phyloP scores from a whole-genome alignment of 2,329 filamentous ascomycete genomes.

The Talaromyces atroroseus region DNA sequence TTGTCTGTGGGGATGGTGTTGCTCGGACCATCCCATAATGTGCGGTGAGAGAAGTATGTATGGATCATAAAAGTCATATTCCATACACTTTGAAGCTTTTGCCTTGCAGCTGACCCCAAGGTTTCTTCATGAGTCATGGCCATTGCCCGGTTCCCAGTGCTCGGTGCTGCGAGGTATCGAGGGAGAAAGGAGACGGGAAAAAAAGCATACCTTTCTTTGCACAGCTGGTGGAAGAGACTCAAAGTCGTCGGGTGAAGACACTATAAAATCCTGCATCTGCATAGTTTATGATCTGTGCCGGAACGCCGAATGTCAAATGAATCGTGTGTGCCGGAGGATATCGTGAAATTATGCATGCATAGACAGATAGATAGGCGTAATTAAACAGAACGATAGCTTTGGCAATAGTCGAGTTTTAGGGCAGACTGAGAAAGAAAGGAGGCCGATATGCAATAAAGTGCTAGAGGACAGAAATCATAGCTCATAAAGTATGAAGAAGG shows the following conservation, averaged over 20 bases:
- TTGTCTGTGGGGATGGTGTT: neutral
- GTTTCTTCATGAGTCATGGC: too few species aligned
- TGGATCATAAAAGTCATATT: too few species aligned
- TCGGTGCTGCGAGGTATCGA: neutral
- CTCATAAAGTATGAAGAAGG: neutral
- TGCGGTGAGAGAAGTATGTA: too few species aligned
- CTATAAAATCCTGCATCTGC: conserved; percentile 13
- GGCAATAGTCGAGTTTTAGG: neutral
- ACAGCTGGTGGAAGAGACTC: conserved; percentile 52
- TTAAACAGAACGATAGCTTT: neutral
- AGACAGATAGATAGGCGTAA: neutral
- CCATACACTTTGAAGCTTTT: neutral
- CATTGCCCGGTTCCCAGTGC: too few species aligned
- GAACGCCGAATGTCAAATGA: neutral
- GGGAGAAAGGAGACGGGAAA: neutral
- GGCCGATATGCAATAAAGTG: neutral
- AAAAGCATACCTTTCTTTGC: conserved; percentile 51
- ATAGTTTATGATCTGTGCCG: neutral
- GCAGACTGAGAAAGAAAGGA: neutral
- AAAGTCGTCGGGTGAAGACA: conserved; percentile 36
- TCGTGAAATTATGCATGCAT: neutral
- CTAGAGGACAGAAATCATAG: neutral
- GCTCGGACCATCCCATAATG: neutral
- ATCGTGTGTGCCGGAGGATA: neutral
- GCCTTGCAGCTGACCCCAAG: too few species aligned